Conservation (phyloP, 140 eudicot species). For the Cichorium intybus region DNA sequence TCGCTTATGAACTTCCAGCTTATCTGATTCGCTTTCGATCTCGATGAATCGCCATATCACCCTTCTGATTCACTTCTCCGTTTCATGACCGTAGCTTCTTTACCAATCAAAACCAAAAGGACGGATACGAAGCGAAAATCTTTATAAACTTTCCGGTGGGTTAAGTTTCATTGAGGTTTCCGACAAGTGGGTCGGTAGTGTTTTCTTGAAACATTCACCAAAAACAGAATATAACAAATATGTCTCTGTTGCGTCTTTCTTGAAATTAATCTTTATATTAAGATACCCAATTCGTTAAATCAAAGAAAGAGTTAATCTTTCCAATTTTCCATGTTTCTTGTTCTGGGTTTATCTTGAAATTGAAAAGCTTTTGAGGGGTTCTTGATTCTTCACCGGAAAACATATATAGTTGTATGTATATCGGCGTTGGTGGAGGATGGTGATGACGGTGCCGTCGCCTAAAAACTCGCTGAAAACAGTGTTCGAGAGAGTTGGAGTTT, state of each 20-base stretch:
- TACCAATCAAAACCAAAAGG: too few species aligned
- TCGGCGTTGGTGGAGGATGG: slow-evolving; percentile 44
- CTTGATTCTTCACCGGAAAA: not conserved
- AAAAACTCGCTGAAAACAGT: slow-evolving; percentile 57
- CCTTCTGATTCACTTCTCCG: too few species aligned
- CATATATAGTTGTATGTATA: slow-evolving; percentile 19
- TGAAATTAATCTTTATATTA: slow-evolving; percentile 3
- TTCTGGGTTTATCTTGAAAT: slow-evolving; percentile 20
- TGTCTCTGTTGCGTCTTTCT: slow-evolving; percentile 40
- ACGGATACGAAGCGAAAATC: too few species aligned
- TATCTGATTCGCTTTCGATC: too few species aligned
- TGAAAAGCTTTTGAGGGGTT: not conserved
- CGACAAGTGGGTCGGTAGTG: slow-evolving; percentile 21
- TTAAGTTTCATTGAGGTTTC: slow-evolving; percentile 1
- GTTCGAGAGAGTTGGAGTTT: slow-evolving; percentile 70
- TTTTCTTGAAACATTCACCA: slow-evolving; percentile 9
- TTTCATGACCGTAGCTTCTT: too few species aligned
- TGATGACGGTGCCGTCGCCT: slow-evolving; percentile 48
- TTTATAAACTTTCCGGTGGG: slow-evolving; percentile 18
- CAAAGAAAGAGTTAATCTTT: not conserved
- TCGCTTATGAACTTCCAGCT: too few species aligned
- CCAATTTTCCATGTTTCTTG: not conserved
- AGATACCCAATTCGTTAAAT: slow-evolving; percentile 18
- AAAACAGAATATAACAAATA: not conserved
- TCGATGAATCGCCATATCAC: too few species aligned